Base-by-base conservation (phyloP, 2,329 filamentous ascomycete species). In the Calonectria naviculata region DNA sequence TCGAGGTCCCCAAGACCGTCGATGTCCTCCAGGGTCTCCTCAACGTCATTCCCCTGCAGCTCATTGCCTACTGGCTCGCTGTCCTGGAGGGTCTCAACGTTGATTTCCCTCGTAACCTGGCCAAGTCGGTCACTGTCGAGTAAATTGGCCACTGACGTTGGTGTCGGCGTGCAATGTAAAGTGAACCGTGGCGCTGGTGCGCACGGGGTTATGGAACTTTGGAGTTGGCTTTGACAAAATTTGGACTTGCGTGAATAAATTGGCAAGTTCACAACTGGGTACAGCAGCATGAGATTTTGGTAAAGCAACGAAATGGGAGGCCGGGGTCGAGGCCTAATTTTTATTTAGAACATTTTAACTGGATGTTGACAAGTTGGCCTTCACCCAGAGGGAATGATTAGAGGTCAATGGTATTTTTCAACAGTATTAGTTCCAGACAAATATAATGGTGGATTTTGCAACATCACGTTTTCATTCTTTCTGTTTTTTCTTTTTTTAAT, bases 61-160 rank as follows among this genome's bases (percentile, higher is more conserved):
- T 99, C 79, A 98, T 99, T 87, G 94, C 97, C 71, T 99, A 99
- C 90, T 98, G 97, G 96, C 92, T 99, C 75, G 97, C 97, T 66
- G 96, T 99, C 80, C 93, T 93, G 77, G 97, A 98, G 88, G 96
- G 95, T 64, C 89, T 98, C 77, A 98, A 99, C 83, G 97, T 99
- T 71, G 97, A 99, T 84, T 98, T 98, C 91, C 97, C 97, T 70
- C 93, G 97, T 81, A 99, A 99, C 89, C 87, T 99, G 87, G 97
- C 97, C 84, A 99, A 99, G 92, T 98, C 95, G 74, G 97, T 99
- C 75, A 99, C 97, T 75, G 97, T 99, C 78, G 97, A 99, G 91
- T 99, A 96, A 89, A 81, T 66, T 70, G 49, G 74, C 66, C 21
- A 46, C 47, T 15, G 61, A 44, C 52, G 15, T 62, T 71, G 41